Base-by-base conservation (phyloP, 164 flowering plant genomes). In the Magnolia officinalis region DNA sequence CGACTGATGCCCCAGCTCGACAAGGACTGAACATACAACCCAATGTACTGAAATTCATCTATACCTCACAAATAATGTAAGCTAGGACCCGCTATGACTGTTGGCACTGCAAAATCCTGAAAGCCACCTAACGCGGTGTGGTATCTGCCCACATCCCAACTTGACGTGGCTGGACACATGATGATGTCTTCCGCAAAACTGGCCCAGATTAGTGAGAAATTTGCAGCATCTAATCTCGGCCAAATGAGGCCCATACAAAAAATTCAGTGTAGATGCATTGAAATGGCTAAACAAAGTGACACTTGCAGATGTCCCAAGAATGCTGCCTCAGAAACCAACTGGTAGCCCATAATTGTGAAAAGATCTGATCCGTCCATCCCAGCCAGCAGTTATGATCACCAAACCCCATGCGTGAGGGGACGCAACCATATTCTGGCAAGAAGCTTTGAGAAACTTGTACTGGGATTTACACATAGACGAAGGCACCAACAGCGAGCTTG, bases 261-360 rank as follows among this genome's bases (percentile, higher is more conserved):
- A 37, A 37, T 37, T 37, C 45, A 37, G 45, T 37, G 45, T 37
- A 37, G 45, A 37, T 0, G 45, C 45, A 37, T 37, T 37, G 45
- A 37, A 37, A 26, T 26, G 29, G 2, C 45, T 6, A 37, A 37
- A 37, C 45, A 4, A 37, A 5, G 45, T 37, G 45, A 37, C 45
- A 37, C 6, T 37, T 37, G 4, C 0, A 26, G 45, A 37, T 37
- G 6, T 37, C 45, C 0, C 45, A 37, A 37, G 45, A 37, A 37
- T 37, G 45, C 45, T 37, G 45, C 8, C 24, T 90, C 84, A 89
- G 21, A 74, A 50, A 66, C 82, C 90, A 78, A 87, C 67, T 2
- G 98, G 97, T 70, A 92, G 87, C 4, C 97, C 98, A 59, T 90
- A 90, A 64, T 92, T 94, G 74, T 80, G 90, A 76, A 77, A 94